Conservation (phyloP, 331 rosid species). For the Ulmus americana region DNA sequence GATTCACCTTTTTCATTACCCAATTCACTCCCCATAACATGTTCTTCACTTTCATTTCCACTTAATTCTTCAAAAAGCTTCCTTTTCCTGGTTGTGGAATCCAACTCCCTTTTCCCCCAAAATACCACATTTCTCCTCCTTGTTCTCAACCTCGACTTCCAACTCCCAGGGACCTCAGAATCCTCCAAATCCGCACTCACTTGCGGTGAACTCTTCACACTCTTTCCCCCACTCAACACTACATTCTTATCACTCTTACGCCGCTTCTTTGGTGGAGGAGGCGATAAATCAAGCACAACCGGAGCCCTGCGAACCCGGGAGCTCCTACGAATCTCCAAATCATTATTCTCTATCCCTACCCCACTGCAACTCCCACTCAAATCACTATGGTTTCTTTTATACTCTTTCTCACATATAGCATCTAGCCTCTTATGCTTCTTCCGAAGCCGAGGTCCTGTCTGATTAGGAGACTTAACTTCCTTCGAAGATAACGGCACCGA, state of each 20-base stretch:
- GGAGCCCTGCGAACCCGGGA: constrained; percentile 78
- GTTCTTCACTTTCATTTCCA: constrained; percentile 23
- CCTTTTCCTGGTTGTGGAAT: constrained; percentile 44
- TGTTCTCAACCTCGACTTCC: constrained; percentile 66
- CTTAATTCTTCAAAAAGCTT: constrained; percentile 38
- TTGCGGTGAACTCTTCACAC: constrained; percentile 26
- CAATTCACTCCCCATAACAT: constrained; percentile 22
- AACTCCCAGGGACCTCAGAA: constrained; percentile 30
- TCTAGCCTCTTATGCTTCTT: constrained; percentile 92
- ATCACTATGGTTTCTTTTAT: constrained; percentile 57
- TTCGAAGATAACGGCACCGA: constrained; percentile 36
- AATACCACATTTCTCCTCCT: constrained; percentile 35
- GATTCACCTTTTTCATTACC: constrained; percentile 35
- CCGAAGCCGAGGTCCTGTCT: constrained; percentile 56
- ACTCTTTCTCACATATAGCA: constrained; percentile 79
- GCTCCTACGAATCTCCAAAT: constrained; percentile 64
- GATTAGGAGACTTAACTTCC: constrained; percentile 29
- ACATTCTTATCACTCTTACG: constrained; percentile 34
- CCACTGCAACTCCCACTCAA: constrained; percentile 33
- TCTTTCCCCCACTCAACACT: constrained; percentile 20
- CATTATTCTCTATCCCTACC: constrained; percentile 21
- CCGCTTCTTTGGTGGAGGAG: constrained; percentile 59
- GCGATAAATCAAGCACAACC: constrained; percentile 70
- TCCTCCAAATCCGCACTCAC: constrained; percentile 24
- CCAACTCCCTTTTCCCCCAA: constrained; percentile 34